Evolutionary conservation across 306 rosid genomes (phyloP).

Genomic region (Dicorynia guianensis): DNA sequence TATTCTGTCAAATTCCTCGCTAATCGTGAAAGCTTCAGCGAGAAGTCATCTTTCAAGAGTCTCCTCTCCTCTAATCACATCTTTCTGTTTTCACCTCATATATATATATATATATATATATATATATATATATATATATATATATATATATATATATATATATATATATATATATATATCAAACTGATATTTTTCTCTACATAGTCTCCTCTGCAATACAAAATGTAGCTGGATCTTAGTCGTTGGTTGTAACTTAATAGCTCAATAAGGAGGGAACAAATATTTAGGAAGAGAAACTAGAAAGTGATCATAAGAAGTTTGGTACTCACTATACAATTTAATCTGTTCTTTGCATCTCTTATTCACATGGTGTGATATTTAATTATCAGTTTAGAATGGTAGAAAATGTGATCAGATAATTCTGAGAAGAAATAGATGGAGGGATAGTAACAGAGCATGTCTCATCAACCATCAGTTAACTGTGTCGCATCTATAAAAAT

Average conservation of each 20-base stretch:
- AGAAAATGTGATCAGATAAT: conserved; percentile 17
- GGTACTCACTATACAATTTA: conserved; percentile 10
- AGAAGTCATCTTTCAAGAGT: background rate
- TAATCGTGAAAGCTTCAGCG: conserved; percentile 1
- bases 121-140: no score
- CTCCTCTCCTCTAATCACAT: conserved; percentile 7
- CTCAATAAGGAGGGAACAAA: conserved; percentile 11
- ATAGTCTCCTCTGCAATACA: background rate
- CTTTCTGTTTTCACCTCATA: conserved; percentile 3
- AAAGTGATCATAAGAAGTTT: background rate
- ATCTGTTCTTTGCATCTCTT: background rate
- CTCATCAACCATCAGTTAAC: background rate
- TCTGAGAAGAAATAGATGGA: conserved; percentile 21
- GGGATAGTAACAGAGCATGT: conserved; percentile 9
- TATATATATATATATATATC: background rate
- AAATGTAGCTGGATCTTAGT: background rate
- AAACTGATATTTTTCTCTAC: conserved; percentile 3
- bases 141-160: no score
- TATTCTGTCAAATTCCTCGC: background rate
- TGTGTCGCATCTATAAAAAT: background rate
- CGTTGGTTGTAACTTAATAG: background rate
- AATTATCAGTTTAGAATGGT: background rate
- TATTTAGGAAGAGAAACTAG: background rate
- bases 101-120: no score
- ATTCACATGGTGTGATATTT: background rate